Evolutionary conservation across 225 moss, liverwort and hornwort species (phyloP), one percentile per base, ranked within the genome.

Genomic region (Takakia lepidozioides): DNA sequence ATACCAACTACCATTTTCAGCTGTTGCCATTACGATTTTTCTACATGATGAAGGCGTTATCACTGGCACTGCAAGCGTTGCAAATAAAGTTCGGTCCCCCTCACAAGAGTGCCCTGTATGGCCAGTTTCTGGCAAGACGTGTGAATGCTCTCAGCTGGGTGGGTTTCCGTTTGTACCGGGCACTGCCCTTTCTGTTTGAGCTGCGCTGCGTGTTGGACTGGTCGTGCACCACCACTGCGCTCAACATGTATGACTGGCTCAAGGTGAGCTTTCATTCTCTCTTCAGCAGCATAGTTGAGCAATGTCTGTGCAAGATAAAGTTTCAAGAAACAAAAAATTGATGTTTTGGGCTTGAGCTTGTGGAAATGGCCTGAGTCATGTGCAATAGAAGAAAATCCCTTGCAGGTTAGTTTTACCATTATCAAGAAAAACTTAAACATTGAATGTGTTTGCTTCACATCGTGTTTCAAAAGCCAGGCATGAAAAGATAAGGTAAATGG

Each of bases 161-260:
- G 41, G 86, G 93, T 55, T 95, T 95, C 56, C 83, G 89, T 47
- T 56, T 84, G 16, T 89, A 95, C 45, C 78, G 93, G 55, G 70
- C 86, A 36, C 51, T 89, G 25, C 93, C 93, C 13, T 95, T 95
- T 34, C 76, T 95, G n/a, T 86, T 86, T 56, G 93, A 95, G 60
- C 84, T 95, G 22, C 89, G 93, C 38, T 95, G 93, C 55, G 76
- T 95, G 19, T 75, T 95, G 27, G 93, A 95, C 68, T 95, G 93
- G 93, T 73, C 93, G 35, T 89, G 93, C 61, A 86, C 89, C 39
- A 86, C 81, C 22, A 95, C 93, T 52, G 81, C 89, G 43, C 77
- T 95, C 42, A 74, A 70, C 5, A 89, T 95, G 86, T 95, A 95
- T 53, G 93, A 95, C 52, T 95, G 93, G 93, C 76, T 89, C 51